A percentile compares a stretch with the other conserved stretches of the same genome.
These are phyloP conservation scores for Drosera capensis DNA, from an alignment of 148 eudicot species.

Conservation along the genomic window DNA sequence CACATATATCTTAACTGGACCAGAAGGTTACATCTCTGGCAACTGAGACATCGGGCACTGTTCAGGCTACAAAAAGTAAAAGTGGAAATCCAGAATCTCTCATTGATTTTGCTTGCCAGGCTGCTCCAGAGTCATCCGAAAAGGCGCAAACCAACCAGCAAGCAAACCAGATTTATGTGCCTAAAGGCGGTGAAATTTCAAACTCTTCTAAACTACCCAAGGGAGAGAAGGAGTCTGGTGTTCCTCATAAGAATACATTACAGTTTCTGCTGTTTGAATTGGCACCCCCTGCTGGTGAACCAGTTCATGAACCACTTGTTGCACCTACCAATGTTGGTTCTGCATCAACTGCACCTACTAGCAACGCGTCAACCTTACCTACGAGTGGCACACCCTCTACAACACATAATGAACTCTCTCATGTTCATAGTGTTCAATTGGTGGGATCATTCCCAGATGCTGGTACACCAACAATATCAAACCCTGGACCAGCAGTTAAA, in stretches of 20 bases:
- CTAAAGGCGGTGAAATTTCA: slow-evolving; percentile 12
- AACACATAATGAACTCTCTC: background rate
- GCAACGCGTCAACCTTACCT: slow-evolving; percentile 3
- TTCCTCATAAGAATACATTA: slow-evolving; percentile 29
- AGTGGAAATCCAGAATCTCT: slow-evolving; percentile 23
- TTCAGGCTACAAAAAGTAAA: slow-evolving; percentile 12
- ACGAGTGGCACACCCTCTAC: background rate
- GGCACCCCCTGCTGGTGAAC: slow-evolving; percentile 19
- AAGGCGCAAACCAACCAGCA: slow-evolving; percentile 14
- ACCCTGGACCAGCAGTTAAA: background rate
- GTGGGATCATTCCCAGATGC: slow-evolving; percentile 3
- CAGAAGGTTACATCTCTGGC: slow-evolving; percentile 21
- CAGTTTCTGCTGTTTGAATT: slow-evolving; percentile 43
- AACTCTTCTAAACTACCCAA: slow-evolving; percentile 11
- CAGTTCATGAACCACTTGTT: slow-evolving; percentile 8
- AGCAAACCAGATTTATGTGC: slow-evolving; percentile 8
- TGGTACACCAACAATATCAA: slow-evolving; percentile 1
- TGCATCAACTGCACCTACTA: slow-evolving; percentile 11
- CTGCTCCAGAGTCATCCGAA: slow-evolving; percentile 14
- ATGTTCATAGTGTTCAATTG: background rate
- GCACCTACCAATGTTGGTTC: slow-evolving; percentile 2
- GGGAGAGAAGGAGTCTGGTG: slow-evolving; percentile 7
- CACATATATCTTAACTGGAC: slow-evolving; percentile 3
- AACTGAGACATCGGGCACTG: slow-evolving; percentile 9
- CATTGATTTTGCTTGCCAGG: slow-evolving; percentile 25